These are phyloP conservation scores for Elongisporangium undulatum DNA, from an alignment of 352 stramenopile genomes.

Conservation along the genomic window DNA sequence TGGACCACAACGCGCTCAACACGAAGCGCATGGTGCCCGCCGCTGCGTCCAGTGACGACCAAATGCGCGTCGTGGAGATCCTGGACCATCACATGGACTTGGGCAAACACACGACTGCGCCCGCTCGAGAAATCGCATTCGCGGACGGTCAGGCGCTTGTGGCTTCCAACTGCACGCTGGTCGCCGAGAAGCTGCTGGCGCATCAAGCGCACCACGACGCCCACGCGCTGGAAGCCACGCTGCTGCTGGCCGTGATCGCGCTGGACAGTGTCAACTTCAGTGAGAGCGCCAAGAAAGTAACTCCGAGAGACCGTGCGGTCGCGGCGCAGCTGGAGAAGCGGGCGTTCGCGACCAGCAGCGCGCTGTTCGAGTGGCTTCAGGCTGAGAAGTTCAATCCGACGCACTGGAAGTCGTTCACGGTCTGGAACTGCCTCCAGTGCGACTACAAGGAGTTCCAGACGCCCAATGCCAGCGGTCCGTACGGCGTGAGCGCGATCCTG, in stretches of 20 bases:
- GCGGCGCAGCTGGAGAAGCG: constrained; percentile 34
- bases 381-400: constrained; percentile 57
- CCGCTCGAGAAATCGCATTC: constrained; percentile 62
- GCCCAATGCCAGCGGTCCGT: constrained; percentile 3
- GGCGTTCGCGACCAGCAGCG: constrained; percentile 35
- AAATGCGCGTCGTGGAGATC: constrained; percentile 48
- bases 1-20: constrained; percentile 75
- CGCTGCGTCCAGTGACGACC: constrained; percentile 8
- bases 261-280: constrained; percentile 81
- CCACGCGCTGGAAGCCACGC: constrained; percentile 46
- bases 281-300: constrained; percentile 73
- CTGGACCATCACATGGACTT: constrained; percentile 78
- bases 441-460: constrained; percentile 80
- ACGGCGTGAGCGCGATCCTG: constrained; percentile 61
- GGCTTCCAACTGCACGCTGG: constrained; percentile 71
- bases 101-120: constrained; percentile 30
- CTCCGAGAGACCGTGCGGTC: constrained; percentile 39
- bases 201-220: constrained; percentile 5
- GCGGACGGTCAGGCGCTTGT: constrained; percentile 59
- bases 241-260: constrained; percentile 76
- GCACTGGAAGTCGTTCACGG: constrained; percentile 59
- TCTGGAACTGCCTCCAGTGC: constrained; percentile 64
- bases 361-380: constrained; percentile 65
- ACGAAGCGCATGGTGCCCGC: constrained; percentile 41
- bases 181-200: constrained; percentile 53